phyloP scores from a whole-genome alignment of 305 asterid genomes.

The Euphrasia arctica region DNA sequence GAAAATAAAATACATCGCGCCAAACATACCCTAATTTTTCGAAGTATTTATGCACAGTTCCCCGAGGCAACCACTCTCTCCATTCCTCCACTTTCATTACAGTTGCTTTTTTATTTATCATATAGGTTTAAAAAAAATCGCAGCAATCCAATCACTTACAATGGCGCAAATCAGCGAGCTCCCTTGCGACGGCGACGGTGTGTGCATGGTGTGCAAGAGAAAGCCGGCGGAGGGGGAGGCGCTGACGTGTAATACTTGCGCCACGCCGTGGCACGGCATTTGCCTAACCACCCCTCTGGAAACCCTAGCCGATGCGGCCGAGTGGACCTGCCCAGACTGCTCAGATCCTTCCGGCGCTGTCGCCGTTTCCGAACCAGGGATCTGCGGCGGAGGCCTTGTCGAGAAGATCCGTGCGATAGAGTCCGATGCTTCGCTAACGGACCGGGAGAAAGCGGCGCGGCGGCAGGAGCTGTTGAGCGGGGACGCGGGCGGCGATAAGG shows the following conservation, averaged over 20 bases:
- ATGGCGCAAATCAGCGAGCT: constrained; percentile 34
- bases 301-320: constrained; percentile 51
- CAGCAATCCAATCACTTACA: neutral
- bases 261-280: constrained; percentile 80
- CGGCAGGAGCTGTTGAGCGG: constrained; percentile 77
- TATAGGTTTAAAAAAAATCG: neutral
- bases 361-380: constrained; percentile 24
- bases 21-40: neutral
- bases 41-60: neutral
- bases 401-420: constrained; percentile 69
- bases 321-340: constrained; percentile 88
- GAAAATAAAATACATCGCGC: neutral
- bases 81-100: neutral
- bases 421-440: constrained; percentile 59
- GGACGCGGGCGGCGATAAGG: constrained; percentile 17
- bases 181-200: constrained; percentile 86
- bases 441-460: constrained; percentile 66
- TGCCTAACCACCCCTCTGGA: constrained; percentile 49
- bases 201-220: constrained; percentile 77
- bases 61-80: neutral
- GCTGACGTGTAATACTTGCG: constrained; percentile 70
- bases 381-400: constrained; percentile 45
- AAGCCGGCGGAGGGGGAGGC: constrained; percentile 47
- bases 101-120: neutral
- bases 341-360: constrained; percentile 23